phyloP scores from a whole-genome alignment of 106 monocot species.

The Triglochin maritima region DNA sequence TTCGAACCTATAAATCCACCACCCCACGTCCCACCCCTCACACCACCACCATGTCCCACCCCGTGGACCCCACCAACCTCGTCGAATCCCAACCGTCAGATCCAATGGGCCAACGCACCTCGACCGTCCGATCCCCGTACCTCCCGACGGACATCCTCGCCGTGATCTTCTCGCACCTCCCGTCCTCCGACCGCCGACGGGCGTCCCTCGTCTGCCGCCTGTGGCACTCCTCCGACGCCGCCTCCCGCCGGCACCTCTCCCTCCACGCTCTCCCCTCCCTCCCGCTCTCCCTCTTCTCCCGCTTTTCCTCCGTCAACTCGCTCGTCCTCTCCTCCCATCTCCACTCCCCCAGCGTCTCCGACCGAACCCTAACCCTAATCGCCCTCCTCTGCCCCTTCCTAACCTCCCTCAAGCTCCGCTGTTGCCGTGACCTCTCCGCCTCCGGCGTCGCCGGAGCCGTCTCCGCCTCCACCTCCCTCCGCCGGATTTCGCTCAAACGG shows the following conservation, averaged over 20 bases:
- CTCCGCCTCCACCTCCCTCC: conserved; percentile 15
- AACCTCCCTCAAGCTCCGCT: conserved; percentile 28
- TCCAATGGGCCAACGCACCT: too few relatives aligned
- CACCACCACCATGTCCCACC: too few relatives aligned
- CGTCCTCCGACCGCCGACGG: conserved; percentile 18
- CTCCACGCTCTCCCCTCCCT: conserved; percentile 32
- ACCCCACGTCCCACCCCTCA: too few relatives aligned
- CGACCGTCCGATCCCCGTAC: background rate
- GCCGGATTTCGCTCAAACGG: conserved; percentile 24
- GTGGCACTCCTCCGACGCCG: conserved; percentile 27
- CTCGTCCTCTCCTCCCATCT: conserved; percentile 43
- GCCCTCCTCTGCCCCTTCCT: conserved; percentile 21
- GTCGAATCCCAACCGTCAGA: too few relatives aligned
- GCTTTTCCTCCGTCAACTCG: conserved; percentile 33
- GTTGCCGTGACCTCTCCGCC: conserved; percentile 26
- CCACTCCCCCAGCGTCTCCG: conserved; percentile 28
- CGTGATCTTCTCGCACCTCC: conserved; percentile 22
- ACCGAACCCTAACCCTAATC: conserved; percentile 19
- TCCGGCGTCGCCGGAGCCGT: conserved; percentile 22
- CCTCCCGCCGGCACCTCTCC: conserved; percentile 36
- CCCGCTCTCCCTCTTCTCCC: conserved; percentile 6
- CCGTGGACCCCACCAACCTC: too few relatives aligned
- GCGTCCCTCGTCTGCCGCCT: conserved; percentile 34
- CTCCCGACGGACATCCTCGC: conserved; percentile 32
- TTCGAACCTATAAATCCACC: too few relatives aligned